phyloP scores from a whole-genome alignment of 2,329 filamentous ascomycete species.

The Apiospora saccharicola region DNA sequence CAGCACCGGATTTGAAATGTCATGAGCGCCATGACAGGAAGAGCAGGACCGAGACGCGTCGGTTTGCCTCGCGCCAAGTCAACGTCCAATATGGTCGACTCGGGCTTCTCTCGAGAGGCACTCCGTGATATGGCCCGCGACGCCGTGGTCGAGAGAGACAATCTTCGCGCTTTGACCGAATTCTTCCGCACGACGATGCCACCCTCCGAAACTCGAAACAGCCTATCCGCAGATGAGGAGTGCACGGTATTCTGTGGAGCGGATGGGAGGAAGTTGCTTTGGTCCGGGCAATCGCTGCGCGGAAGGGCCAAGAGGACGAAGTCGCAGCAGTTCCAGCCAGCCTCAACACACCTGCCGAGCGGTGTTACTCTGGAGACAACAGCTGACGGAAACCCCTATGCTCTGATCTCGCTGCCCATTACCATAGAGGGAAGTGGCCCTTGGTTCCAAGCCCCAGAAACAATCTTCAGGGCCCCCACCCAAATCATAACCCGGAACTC shows the following conservation, averaged over 20 bases:
- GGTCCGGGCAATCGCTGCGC: slow-evolving; percentile 35
- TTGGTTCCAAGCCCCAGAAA: slow-evolving; percentile 22
- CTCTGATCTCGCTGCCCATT: slow-evolving; percentile 23
- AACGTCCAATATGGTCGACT: slow-evolving; percentile 37
- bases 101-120: slow-evolving; percentile 18
- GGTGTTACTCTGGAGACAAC: slow-evolving; percentile 23
- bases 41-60: slow-evolving; percentile 26
- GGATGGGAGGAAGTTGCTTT: slow-evolving; percentile 24
- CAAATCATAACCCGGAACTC: not conserved
- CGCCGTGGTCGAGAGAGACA: slow-evolving; percentile 31
- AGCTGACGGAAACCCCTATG: slow-evolving; percentile 23
- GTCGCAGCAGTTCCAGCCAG: slow-evolving; percentile 18
- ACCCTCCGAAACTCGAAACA: slow-evolving; percentile 26
- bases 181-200: slow-evolving; percentile 37
- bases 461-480: slow-evolving; percentile 23
- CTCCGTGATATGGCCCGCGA: slow-evolving; percentile 29
- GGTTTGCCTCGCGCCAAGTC: slow-evolving; percentile 39
- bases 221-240: slow-evolving; percentile 31
- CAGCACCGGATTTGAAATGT: not conserved
- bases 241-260: slow-evolving; percentile 27
- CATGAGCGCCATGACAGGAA: slow-evolving; percentile 22
- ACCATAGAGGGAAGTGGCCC: slow-evolving; percentile 23
- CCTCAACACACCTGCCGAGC: slow-evolving; percentile 15
- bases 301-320: slow-evolving; percentile 32
- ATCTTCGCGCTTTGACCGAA: slow-evolving; percentile 33